A percentile compares a stretch with the other conserved stretches of the same genome.
Conservation (phyloP, 2,329 filamentous ascomycete species). For the Fonsecaea multimorphosa region DNA sequence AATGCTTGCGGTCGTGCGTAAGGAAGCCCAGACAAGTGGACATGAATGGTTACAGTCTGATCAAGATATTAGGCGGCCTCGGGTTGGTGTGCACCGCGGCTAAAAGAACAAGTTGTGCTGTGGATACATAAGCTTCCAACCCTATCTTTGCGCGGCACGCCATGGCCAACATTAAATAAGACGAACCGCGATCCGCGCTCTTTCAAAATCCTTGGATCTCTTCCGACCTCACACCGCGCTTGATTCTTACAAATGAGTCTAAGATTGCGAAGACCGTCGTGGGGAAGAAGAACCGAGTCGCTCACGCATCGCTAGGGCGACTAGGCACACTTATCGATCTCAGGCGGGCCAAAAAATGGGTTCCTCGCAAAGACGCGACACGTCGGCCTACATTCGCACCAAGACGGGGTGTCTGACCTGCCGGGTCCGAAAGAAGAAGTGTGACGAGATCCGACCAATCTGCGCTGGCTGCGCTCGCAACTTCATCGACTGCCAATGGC, state of each 20-base stretch:
- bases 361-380: background rate
- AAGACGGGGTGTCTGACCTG: constrained; percentile 46
- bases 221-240: background rate
- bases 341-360: background rate
- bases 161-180: background rate
- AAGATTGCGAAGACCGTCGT: background rate
- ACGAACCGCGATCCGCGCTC: background rate
- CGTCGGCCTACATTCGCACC: constrained; percentile 7
- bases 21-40: background rate
- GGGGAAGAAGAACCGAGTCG: background rate
- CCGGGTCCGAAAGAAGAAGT: constrained; percentile 46
- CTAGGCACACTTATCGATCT: background rate
- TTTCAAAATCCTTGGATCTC: background rate
- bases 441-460: constrained; percentile 53
- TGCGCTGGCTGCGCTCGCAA: constrained; percentile 37
- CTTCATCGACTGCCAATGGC: constrained; percentile 21
- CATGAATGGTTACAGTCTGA: background rate
- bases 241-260: background rate
- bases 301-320: background rate
- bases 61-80: background rate
- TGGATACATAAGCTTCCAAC: background rate
- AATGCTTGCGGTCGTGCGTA: background rate
- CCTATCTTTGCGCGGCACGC: background rate
- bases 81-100: background rate
- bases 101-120: background rate